Evolutionary conservation across 2,329 filamentous ascomycete species (phyloP).

Genomic region (Colletotrichum sp.): DNA sequence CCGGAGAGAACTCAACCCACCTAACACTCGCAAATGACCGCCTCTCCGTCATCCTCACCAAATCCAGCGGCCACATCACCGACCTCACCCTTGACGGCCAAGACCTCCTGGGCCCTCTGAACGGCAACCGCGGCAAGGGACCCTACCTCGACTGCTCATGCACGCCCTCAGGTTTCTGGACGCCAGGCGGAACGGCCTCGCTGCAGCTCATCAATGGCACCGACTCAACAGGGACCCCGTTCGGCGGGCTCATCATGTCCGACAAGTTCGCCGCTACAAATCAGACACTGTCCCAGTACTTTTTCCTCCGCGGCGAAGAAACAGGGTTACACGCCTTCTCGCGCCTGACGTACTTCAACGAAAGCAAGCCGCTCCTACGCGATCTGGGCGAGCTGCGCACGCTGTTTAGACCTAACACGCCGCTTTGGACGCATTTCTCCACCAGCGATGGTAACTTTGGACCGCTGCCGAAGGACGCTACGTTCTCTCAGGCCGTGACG

Average conservation of each 20-base stretch:
- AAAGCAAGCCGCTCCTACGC: slow-evolving; percentile 58
- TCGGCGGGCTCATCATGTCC: slow-evolving; percentile 64
- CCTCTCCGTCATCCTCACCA: slow-evolving; percentile 39
- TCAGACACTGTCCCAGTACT: slow-evolving; percentile 67
- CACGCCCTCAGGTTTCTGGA: slow-evolving; percentile 63
- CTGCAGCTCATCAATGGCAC: slow-evolving; percentile 51
- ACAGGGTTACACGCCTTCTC: slow-evolving; percentile 68
- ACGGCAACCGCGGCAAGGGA: slow-evolving; percentile 46
- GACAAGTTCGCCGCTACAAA: slow-evolving; percentile 63
- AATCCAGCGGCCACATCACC: slow-evolving; percentile 39
- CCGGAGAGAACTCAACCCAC: slow-evolving; percentile 33
- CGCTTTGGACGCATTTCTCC: slow-evolving; percentile 67
- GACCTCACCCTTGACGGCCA: slow-evolving; percentile 39
- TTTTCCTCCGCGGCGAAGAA: slow-evolving; percentile 67
- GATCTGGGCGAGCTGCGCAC: slow-evolving; percentile 67
- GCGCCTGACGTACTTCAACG: slow-evolving; percentile 64
- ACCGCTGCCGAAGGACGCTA: slow-evolving; percentile 45
- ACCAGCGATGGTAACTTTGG: slow-evolving; percentile 61
- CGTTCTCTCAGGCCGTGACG: slow-evolving; percentile 45
- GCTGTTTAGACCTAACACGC: slow-evolving; percentile 63
- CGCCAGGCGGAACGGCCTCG: slow-evolving; percentile 55
- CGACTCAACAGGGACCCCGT: slow-evolving; percentile 53
- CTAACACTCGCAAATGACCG: slow-evolving; percentile 41
- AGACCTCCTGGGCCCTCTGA: slow-evolving; percentile 53
- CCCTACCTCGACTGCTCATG: slow-evolving; percentile 71